Evolutionary conservation across 2,329 filamentous ascomycete genomes (phyloP).

Genomic region (Ramularia collo-cygni): DNA sequence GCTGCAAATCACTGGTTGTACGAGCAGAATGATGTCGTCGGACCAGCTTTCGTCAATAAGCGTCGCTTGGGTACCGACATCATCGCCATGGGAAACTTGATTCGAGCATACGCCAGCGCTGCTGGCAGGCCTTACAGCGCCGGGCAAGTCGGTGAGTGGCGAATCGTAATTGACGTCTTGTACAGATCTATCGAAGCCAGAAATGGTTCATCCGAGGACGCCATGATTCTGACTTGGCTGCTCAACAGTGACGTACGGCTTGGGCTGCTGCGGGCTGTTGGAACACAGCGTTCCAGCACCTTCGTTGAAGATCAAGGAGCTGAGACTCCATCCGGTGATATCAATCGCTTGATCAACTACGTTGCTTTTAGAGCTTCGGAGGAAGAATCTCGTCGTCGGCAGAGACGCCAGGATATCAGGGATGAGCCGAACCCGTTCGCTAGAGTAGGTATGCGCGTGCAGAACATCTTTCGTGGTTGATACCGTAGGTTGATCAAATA

Average conservation of each 20-base stretch:
- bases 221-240: constrained; percentile 3
- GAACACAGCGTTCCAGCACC: constrained; percentile 1
- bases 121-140: constrained; percentile 4
- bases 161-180: constrained; percentile 6
- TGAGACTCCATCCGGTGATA: constrained; percentile 5
- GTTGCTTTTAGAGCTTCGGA: constrained; percentile 5
- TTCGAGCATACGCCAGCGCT: constrained; percentile 7
- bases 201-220: constrained; percentile 5
- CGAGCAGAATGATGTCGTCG: constrained; percentile 5
- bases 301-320: constrained; percentile 4
- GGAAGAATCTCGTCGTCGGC: constrained; percentile 5
- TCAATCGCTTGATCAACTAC: constrained; percentile 10
- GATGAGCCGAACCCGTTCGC: not conserved
- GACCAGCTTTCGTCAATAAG: constrained; percentile 6
- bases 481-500: no score
- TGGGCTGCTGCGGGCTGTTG: constrained; percentile 1
- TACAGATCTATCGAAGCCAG: constrained; percentile 6
- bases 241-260: constrained; percentile 5
- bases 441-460: constrained; percentile 3
- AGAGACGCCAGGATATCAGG: not conserved
- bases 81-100: constrained; percentile 12
- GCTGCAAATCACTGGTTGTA: constrained; percentile 9
- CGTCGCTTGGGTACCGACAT: constrained; percentile 6
- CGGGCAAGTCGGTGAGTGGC: constrained; percentile 6
- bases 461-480: not conserved